Evolutionary conservation across 2,329 filamentous ascomycete genomes (phyloP).

Genomic region (Colletotrichum nymphaeae): DNA sequence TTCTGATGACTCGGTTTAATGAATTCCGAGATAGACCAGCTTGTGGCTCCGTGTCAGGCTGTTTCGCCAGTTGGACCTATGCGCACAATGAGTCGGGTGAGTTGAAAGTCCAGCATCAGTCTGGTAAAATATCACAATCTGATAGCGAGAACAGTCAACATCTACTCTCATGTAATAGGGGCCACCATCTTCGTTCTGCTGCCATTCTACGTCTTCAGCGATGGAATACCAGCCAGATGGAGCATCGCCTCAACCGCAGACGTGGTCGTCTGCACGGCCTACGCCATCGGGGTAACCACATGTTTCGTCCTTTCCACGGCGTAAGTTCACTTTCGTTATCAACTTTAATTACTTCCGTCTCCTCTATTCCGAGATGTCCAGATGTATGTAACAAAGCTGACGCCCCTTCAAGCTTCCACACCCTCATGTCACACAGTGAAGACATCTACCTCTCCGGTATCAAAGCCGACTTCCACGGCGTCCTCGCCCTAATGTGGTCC

Average conservation of each 20-base stretch:
- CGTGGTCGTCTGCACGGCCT: conserved; percentile 54
- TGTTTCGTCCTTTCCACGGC: conserved; percentile 59
- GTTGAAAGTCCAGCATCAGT: not conserved
- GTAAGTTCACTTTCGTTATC: conserved; percentile 41
- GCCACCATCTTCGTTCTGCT: conserved; percentile 51
- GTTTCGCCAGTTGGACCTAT: conserved; percentile 18
- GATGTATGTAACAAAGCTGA: not conserved
- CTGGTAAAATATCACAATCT: not conserved
- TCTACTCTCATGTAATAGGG: conserved; percentile 57
- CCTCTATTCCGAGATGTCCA: too few relatives aligned
- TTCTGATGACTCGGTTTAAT: too few relatives aligned
- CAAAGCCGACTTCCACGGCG: conserved; percentile 70
- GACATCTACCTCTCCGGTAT: conserved; percentile 62
- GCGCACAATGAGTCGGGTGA: conserved; percentile 28
- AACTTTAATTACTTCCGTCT: too few relatives aligned
- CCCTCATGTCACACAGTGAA: conserved; percentile 65
- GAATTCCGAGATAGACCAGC: conserved; percentile 1
- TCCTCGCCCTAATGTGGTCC: conserved; percentile 72
- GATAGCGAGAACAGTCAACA: conserved; percentile 50
- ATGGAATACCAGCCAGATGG: conserved; percentile 49
- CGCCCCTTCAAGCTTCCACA: conserved; percentile 60
- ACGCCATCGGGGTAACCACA: conserved; percentile 55
- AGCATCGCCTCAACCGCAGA: conserved; percentile 48
- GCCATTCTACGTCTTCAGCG: conserved; percentile 49
- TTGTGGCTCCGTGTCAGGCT: conserved; percentile 2